phyloP scores from a whole-genome alignment of 352 stramenopile genomes.

The Pythium periplocum region DNA sequence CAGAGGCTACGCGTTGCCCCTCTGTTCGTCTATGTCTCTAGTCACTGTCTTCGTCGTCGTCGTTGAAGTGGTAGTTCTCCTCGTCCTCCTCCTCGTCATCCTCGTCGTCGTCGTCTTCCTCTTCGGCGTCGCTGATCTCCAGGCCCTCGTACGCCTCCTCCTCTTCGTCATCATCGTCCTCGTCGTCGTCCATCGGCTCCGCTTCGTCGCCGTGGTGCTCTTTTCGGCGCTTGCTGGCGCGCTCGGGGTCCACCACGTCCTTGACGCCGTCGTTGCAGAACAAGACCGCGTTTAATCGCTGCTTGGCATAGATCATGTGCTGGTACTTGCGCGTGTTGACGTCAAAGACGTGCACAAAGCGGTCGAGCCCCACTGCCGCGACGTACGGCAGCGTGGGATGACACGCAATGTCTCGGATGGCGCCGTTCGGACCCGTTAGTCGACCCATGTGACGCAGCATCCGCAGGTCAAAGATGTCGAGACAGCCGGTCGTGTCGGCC shows the following conservation, averaged over 20 bases:
- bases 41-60: slow-evolving; percentile 37
- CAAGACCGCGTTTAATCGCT: slow-evolving; percentile 89
- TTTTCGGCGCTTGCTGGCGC: slow-evolving; percentile 50
- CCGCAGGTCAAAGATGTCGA: slow-evolving; percentile 88
- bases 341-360: slow-evolving; percentile 93
- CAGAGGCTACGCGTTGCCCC: no score
- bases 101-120: slow-evolving; percentile 43
- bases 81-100: slow-evolving; percentile 25
- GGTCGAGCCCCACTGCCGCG: slow-evolving; percentile 89
- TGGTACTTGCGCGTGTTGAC: slow-evolving; percentile 74
- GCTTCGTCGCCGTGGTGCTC: slow-evolving; percentile 25
- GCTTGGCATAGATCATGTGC: slow-evolving; percentile 75
- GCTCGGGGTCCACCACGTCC: slow-evolving; percentile 30
- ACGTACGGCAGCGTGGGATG: slow-evolving; percentile 89
- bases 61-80: slow-evolving; percentile 9
- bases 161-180: slow-evolving; percentile 71
- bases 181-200: slow-evolving; percentile 30
- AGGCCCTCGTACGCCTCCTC: slow-evolving; percentile 84
- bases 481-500: slow-evolving; percentile 86
- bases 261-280: slow-evolving; percentile 84
- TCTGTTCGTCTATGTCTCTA: slow-evolving; percentile 2
- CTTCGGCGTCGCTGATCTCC: slow-evolving; percentile 60
- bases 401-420: slow-evolving; percentile 84
- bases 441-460: slow-evolving; percentile 81
- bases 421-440: slow-evolving; percentile 87